phyloP scores from a whole-genome alignment of 192 early-diverging fungal genomes.

The Oehlia diaphana region DNA sequence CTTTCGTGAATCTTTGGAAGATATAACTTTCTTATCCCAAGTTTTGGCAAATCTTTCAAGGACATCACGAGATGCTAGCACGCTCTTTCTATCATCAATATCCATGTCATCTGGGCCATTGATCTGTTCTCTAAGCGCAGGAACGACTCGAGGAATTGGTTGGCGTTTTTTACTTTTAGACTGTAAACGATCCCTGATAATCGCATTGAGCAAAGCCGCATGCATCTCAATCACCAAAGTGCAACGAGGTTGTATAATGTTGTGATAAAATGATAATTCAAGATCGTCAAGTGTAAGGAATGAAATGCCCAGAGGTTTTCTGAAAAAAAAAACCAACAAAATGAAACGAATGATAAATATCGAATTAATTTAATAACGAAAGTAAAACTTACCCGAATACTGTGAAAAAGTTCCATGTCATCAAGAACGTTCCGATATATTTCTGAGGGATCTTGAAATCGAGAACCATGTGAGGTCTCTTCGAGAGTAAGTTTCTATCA shows the following conservation, averaged over 20 bases:
- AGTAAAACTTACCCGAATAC: slow-evolving; percentile 51
- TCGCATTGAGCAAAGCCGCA: slow-evolving; percentile 4
- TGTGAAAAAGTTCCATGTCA: slow-evolving; percentile 68
- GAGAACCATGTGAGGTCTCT: slow-evolving; percentile 43
- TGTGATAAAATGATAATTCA: slow-evolving; percentile 3
- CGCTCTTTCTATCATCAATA: slow-evolving; percentile 22
- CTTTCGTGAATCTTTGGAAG: slow-evolving; percentile 34
- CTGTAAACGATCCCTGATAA: slow-evolving; percentile 8
- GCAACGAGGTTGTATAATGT: neutral
- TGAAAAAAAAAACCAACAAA: neutral
- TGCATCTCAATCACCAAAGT: slow-evolving; percentile 5
- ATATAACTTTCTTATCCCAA: slow-evolving; percentile 47
- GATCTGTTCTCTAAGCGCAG: neutral
- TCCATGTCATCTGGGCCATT: slow-evolving; percentile 24
- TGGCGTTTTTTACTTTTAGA: slow-evolving; percentile 12
- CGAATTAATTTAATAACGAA: neutral
- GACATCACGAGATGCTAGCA: slow-evolving; percentile 36
- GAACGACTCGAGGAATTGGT: neutral
- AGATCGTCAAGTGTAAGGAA: slow-evolving; percentile 8
- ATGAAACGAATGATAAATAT: neutral
- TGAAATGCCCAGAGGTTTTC: neutral
- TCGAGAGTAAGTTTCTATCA: slow-evolving; percentile 32
- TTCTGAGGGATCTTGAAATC: slow-evolving; percentile 54
- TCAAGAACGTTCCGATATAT: slow-evolving; percentile 48
- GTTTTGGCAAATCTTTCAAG: slow-evolving; percentile 41